These are phyloP conservation scores for Yarrowia sp. DNA, from an alignment of 805 yeast genomes.

Conservation along the genomic window DNA sequence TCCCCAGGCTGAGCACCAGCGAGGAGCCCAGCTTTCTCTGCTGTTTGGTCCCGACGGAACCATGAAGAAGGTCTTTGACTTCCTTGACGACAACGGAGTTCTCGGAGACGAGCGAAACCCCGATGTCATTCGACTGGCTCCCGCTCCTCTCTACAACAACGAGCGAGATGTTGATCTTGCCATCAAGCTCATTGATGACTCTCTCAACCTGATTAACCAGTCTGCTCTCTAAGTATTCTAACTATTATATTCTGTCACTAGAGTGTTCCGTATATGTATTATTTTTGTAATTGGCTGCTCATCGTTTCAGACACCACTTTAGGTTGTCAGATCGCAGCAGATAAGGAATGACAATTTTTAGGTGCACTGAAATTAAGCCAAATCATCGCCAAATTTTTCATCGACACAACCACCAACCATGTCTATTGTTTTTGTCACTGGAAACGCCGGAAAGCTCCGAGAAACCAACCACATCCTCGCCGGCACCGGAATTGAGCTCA, in stretches of 20 bases:
- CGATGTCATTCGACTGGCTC: constrained; percentile 85
- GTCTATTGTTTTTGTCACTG: constrained; percentile 49
- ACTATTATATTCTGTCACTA: not conserved
- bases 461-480: constrained; percentile 76
- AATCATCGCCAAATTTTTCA: not conserved
- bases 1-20: constrained; percentile 53
- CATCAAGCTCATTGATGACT: constrained; percentile 46
- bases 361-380: not conserved
- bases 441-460: constrained; percentile 80
- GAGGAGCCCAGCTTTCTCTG: constrained; percentile 86
- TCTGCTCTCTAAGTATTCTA: not conserved
- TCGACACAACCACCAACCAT: constrained; percentile 1
- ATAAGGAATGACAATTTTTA: not conserved
- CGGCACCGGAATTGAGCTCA: constrained; percentile 42
- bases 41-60: constrained; percentile 53
- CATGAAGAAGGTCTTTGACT: constrained; percentile 60
- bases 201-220: constrained; percentile 4
- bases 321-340: not conserved
- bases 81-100: constrained; percentile 56
- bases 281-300: too few species aligned
- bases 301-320: too few species aligned
- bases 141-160: constrained; percentile 78
- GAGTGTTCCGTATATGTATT: too few species aligned
- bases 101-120: constrained; percentile 90
- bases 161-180: constrained; percentile 59